Evolutionary conservation across 352 stramenopile species (phyloP), one percentile per base, ranked within the genome.

Genomic region (Pythium guiyangense): DNA sequence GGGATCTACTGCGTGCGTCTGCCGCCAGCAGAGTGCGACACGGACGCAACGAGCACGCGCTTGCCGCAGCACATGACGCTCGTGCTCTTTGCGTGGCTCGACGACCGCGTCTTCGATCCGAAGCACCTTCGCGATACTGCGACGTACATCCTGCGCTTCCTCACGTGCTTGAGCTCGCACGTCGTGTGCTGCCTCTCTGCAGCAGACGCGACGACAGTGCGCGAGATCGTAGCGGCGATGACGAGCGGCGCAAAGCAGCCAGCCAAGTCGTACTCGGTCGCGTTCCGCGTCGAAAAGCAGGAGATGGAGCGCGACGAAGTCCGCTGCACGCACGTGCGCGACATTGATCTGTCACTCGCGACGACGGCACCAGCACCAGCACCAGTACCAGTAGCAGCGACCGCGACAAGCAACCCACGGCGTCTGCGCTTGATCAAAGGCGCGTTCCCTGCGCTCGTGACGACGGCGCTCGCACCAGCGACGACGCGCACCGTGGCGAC

Each of bases 101-200:
- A 74, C 40, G 69, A 85, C 44, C 34, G 50, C 4, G 44, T 74
- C 20, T 89, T 91, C 52, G 49, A 56, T 0, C 73, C 71, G 14
- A 48, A 58, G 34, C 63, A 57, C 17, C 58, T 90, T 20, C 75
- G 80, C 1, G 77, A 84, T 40, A 86, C 75, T 22, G 76, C 79
- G 17, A 86, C 83, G 43, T 91, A 89, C 20, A 69, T 89, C 39
- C 54, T 93, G n/a, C n/a, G n/a, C n/a, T n/a, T n/a, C n/a, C n/a
- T n/a, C n/a, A n/a, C n/a, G n/a, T n/a, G n/a, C n/a, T 35, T 64
- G 34, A 64, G 58, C 6, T 27, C 50, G 11, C 54, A 52, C 35
- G 25, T 59, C 44, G 58, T 64, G 25, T 64, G 58, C 39, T 64
- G 58, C 29, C 50, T 64, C 20, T 64, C 58, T 12, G 44, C 34